Conservation (phyloP, 768 basidiomycete species). For the Agaricus blazei region DNA sequence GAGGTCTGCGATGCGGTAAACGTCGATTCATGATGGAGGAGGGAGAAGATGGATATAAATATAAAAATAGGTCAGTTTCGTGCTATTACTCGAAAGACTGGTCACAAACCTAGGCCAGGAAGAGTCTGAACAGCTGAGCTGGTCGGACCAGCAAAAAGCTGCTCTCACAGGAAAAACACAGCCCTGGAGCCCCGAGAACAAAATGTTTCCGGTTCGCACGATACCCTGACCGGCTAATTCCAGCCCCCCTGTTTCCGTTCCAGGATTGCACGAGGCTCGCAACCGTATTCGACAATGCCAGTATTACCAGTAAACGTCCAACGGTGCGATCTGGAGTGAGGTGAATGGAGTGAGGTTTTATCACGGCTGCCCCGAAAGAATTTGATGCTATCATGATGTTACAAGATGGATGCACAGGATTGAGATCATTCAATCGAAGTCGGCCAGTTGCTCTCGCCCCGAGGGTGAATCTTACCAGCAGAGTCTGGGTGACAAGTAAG, state of each 20-base stretch:
- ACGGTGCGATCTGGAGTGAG: background rate
- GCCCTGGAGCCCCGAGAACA: background rate
- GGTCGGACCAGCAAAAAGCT: slow-evolving; percentile 4
- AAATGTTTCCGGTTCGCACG: slow-evolving; percentile 11
- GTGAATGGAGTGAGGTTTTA: background rate
- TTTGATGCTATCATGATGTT: too few species aligned
- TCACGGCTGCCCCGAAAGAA: too few species aligned
- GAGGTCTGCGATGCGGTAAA: background rate
- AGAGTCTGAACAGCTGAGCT: background rate
- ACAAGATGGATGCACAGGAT: too few species aligned
- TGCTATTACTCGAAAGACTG: background rate
- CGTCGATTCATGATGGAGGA: background rate
- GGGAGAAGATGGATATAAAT: background rate
- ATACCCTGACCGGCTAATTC: slow-evolving; percentile 8
- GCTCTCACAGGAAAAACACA: background rate
- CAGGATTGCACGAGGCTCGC: slow-evolving; percentile 7
- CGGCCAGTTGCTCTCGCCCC: too few species aligned
- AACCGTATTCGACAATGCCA: background rate
- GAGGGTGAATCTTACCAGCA: too few species aligned
- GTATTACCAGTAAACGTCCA: too few species aligned
- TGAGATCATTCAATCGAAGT: too few species aligned
- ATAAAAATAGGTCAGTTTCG: background rate
- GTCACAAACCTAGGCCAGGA: slow-evolving; percentile 1
- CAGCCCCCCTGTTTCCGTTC: background rate
- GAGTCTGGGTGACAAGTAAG: too few species aligned